These are phyloP conservation scores for Sporisorium exsertum DNA, from an alignment of 1,284 basidiomycete genomes.

Conservation along the genomic window DNA sequence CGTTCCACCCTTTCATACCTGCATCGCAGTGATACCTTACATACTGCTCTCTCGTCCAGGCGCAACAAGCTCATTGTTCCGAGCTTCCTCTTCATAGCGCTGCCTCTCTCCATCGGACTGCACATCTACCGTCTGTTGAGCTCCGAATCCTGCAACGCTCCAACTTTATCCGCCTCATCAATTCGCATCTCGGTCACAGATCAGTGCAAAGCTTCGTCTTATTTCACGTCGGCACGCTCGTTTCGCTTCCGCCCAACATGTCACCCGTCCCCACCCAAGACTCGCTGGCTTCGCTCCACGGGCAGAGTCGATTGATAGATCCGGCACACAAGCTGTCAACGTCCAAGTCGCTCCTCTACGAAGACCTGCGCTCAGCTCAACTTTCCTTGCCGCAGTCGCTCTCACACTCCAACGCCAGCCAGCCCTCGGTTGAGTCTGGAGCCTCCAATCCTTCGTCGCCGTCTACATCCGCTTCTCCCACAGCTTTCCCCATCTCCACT, in stretches of 20 bases:
- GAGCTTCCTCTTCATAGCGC: neutral
- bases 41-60: neutral
- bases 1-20: neutral
- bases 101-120: neutral
- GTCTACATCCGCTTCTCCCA: constrained; percentile 13
- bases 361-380: constrained; percentile 12
- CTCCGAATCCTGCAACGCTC: neutral
- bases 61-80: neutral
- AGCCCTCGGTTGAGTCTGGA: constrained; percentile 14
- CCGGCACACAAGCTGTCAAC: constrained; percentile 4
- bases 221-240: neutral
- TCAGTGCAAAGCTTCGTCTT: neutral
- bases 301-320: neutral
- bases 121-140: neutral
- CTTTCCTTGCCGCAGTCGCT: constrained; percentile 11
- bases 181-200: neutral
- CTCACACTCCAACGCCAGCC: neutral
- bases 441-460: constrained; percentile 17
- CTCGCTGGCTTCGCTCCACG: neutral
- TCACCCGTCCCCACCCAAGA: constrained; percentile 20
- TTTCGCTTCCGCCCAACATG: constrained; percentile 7
- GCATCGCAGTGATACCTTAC: neutral
- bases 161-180: neutral
- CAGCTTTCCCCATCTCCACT: constrained; percentile 8
- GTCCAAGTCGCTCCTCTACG: neutral